Conservation (phyloP, 1,139 yeast genomes). For the Yamadazyma taylorii region DNA sequence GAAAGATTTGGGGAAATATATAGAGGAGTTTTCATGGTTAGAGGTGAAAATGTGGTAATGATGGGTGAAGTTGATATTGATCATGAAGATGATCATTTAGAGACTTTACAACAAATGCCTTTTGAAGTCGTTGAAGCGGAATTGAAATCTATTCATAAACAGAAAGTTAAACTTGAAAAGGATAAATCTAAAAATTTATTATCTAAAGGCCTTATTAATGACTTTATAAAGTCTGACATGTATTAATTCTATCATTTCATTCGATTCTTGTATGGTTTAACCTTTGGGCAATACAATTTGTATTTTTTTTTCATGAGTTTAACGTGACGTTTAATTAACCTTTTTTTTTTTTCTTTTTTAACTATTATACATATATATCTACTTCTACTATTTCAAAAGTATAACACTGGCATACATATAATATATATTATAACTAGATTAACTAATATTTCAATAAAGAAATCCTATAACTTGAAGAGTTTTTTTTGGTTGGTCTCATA, state of each 20-base stretch:
- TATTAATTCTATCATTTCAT: conserved; percentile 27
- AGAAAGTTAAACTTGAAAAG: conserved; percentile 45
- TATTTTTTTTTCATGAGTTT: conserved; percentile 5
- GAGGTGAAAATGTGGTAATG: conserved; percentile 98
- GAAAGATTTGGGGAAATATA: conserved; percentile 69
- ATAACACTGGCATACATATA: not conserved
- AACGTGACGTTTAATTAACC: conserved; percentile 2
- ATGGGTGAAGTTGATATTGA: conserved; percentile 93
- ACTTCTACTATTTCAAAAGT: not conserved
- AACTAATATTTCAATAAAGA: not conserved
- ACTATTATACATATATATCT: not conserved
- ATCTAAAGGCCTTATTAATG: conserved; percentile 56
- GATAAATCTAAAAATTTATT: conserved; percentile 49
- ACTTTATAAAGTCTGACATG: conserved; percentile 54
- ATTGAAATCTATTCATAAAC: conserved; percentile 37
- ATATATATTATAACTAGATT: not conserved
- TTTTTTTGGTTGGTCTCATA: conserved; percentile 21
- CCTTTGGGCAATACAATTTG: too few relatives aligned
- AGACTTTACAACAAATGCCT: conserved; percentile 54
- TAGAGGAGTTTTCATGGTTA: conserved; percentile 81
- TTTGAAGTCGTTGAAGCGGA: conserved; percentile 59
- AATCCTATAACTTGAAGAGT: conserved; percentile 28
- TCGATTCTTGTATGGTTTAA: conserved; percentile 1
- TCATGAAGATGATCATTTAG: conserved; percentile 72
- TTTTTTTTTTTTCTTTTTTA: not conserved